phyloP scores from a whole-genome alignment of 352 stramenopile species.

The Phytophthora litchii region DNA sequence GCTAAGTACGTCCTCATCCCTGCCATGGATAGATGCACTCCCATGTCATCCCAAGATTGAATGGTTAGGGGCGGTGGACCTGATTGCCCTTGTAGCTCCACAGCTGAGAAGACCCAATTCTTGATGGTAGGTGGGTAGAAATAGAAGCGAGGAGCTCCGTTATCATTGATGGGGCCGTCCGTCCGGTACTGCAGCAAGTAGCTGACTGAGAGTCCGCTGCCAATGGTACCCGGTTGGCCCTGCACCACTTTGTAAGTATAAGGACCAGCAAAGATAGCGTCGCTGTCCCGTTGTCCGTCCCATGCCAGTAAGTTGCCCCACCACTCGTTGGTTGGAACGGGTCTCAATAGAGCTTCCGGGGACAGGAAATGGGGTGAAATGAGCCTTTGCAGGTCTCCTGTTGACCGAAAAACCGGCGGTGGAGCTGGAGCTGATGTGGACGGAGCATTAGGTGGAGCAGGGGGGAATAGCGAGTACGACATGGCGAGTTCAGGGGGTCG shows the following conservation, averaged over 20 bases:
- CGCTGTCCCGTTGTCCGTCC: constrained; percentile 59
- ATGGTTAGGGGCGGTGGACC: constrained; percentile 43
- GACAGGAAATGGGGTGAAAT: constrained; percentile 55
- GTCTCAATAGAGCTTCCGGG: constrained; percentile 24
- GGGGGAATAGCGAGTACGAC: constrained; percentile 27
- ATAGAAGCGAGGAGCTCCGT: constrained; percentile 85
- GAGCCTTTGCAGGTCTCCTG: constrained; percentile 55
- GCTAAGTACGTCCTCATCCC: constrained; percentile 64
- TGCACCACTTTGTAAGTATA: constrained; percentile 71
- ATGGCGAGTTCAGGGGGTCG: constrained; percentile 11
- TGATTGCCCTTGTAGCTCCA: constrained; percentile 40
- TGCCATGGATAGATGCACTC: constrained; percentile 55
- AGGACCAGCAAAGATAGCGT: constrained; percentile 73
- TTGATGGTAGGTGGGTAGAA: constrained; percentile 79
- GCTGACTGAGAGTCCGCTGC: constrained; percentile 59
- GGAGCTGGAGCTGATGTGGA: constrained; percentile 27
- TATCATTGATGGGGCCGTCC: constrained; percentile 75
- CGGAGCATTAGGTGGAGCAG: constrained; percentile 6
- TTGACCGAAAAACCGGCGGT: constrained; percentile 47
- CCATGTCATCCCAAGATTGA: constrained; percentile 78
- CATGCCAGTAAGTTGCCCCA: constrained; percentile 85
- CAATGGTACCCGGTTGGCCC: constrained; percentile 36
- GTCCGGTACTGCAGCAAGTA: constrained; percentile 79
- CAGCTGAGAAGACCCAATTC: constrained; percentile 73
- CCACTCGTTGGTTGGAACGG: constrained; percentile 84